A percentile compares a stretch with the other conserved stretches of the same genome.
Evolutionary conservation across 1,284 basidiomycete genomes (phyloP).

Genomic region (Wolfiporia cocos): DNA sequence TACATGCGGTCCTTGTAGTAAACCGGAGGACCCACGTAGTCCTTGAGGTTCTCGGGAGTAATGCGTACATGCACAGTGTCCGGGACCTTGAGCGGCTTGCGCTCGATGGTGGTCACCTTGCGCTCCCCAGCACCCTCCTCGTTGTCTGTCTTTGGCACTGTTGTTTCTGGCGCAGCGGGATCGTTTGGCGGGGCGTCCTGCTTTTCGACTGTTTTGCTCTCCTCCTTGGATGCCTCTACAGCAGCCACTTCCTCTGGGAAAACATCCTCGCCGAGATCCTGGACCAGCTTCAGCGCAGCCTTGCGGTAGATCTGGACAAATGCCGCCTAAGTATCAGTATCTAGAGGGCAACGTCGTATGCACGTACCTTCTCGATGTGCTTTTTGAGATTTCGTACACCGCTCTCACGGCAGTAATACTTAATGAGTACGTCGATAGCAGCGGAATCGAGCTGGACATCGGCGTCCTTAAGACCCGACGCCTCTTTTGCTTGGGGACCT

Average conservation of each 20-base stretch:
- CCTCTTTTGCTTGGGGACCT: constrained; percentile 91
- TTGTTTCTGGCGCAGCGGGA: constrained; percentile 25
- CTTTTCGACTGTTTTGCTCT: constrained; percentile 31
- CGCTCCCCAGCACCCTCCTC: constrained; percentile 32
- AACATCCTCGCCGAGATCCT: constrained; percentile 85
- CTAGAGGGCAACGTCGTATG: background rate
- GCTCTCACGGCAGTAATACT: constrained; percentile 96
- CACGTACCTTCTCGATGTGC: constrained; percentile 85
- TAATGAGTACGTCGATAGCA: constrained; percentile 88
- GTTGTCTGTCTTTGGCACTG: constrained; percentile 17
- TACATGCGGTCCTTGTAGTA: constrained; percentile 97
- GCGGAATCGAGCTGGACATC: constrained; percentile 76
- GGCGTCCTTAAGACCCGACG: constrained; percentile 80
- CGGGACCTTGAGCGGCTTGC: constrained; percentile 82
- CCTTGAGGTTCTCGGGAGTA: constrained; percentile 84
- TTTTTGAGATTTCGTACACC: constrained; percentile 95
- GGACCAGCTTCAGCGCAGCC: constrained; percentile 89
- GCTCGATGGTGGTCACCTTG: constrained; percentile 70
- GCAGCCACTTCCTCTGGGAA: constrained; percentile 64
- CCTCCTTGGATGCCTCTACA: constrained; percentile 21
- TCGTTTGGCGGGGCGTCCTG: constrained; percentile 33
- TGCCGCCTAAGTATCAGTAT: background rate
- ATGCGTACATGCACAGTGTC: constrained; percentile 77
- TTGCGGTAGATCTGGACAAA: constrained; percentile 89
- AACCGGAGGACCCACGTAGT: constrained; percentile 94